phyloP scores from a whole-genome alignment of 306 rosid genomes.

The Fagus crenata region DNA sequence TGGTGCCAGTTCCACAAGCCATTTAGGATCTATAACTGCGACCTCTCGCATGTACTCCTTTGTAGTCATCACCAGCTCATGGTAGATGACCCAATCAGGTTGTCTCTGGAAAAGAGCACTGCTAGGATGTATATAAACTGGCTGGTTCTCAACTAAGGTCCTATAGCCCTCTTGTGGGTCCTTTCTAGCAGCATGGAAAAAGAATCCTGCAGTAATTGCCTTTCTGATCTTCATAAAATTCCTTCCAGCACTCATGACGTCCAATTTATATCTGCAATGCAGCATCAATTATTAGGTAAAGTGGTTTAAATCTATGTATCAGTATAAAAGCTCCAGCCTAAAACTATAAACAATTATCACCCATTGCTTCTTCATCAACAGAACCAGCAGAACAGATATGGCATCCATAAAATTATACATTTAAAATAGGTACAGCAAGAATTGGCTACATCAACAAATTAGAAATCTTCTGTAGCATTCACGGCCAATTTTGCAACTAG shows the following conservation, averaged over 20 bases:
- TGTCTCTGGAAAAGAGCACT: conserved; percentile 82
- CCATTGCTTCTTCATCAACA: not conserved
- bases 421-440: not conserved
- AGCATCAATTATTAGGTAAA: no score
- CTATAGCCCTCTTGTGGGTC: conserved; percentile 90
- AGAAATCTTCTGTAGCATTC: not conserved
- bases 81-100: conserved; percentile 49
- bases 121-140: conserved; percentile 79
- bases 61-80: no score
- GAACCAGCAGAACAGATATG: not conserved
- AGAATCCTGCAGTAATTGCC: conserved; percentile 85
- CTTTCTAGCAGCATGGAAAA: conserved; percentile 76
- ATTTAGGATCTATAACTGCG: conserved; percentile 74
- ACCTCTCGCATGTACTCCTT: conserved; percentile 86
- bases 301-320: conserved; percentile 7
- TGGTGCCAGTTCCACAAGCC: conserved; percentile 87
- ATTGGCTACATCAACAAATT: not conserved
- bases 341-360: not conserved
- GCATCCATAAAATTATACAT: not conserved
- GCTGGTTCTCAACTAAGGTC: conserved; percentile 84
- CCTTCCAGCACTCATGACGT: conserved; percentile 82
- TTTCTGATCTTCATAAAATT: conserved; percentile 71
- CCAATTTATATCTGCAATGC: conserved; percentile 70
- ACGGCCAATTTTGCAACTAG: not conserved
- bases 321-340: not conserved